These are phyloP conservation scores for Alternaria tenuissima DNA, from an alignment of 2,329 filamentous ascomycete genomes.

Conservation along the genomic window DNA sequence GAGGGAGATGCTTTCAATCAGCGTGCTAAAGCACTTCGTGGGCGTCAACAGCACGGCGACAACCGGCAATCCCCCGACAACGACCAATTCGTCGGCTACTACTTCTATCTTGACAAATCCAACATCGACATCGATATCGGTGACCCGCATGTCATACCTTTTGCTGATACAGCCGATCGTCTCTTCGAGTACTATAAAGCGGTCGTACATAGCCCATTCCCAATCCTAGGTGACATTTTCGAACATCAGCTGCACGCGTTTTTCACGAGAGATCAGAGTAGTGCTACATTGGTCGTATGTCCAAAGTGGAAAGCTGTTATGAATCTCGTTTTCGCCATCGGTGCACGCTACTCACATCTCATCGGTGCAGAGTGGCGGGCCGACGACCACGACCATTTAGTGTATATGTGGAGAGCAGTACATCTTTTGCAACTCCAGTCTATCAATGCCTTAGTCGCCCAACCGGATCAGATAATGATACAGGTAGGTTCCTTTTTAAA, in stretches of 20 bases:
- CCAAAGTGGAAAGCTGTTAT: conserved; percentile 41
- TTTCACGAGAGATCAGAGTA: conserved; percentile 3
- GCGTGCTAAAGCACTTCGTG: conserved; percentile 10
- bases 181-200: conserved; percentile 45
- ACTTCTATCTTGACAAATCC: conserved; percentile 37
- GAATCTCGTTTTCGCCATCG: conserved; percentile 52
- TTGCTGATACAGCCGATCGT: conserved; percentile 29
- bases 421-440: conserved; percentile 21
- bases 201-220: conserved; percentile 28
- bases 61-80: background rate
- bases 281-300: conserved; percentile 22
- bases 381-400: conserved; percentile 37
- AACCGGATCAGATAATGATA: conserved; percentile 24
- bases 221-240: conserved; percentile 33
- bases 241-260: conserved; percentile 14
- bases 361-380: conserved; percentile 29
- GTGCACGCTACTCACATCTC: conserved; percentile 45
- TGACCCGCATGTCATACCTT: conserved; percentile 38
- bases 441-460: conserved; percentile 39
- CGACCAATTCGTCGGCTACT: conserved; percentile 19
- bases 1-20: conserved; percentile 13
- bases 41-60: background rate
- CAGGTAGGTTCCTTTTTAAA: conserved; percentile 12
- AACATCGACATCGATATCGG: conserved; percentile 22
- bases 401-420: conserved; percentile 43